Base-by-base conservation (phyloP, 2,329 filamentous ascomycete species). In the Fusarium pilosicola region DNA sequence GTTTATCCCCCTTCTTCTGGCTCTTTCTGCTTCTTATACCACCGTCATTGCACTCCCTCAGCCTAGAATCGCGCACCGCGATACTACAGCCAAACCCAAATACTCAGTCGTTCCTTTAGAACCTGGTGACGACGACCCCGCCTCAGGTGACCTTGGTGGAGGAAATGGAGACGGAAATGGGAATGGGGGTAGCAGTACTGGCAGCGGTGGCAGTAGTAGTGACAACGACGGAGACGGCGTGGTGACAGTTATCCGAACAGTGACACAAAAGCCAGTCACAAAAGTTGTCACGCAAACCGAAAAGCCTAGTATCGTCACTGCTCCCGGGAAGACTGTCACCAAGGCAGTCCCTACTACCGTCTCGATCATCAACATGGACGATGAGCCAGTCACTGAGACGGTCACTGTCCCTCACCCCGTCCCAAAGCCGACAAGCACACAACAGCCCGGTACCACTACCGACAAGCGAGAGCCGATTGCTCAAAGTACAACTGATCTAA, bases 91-190 rank as follows among this genome's bases (percentile, higher is more conserved):
- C n/a, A 79, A 78, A 55, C 82, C 82, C 5, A 76, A 77, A 28
- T 85, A 84, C 55, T 83, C 81, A 7, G 81, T 85, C 36, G 81
- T 85, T 10, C 81, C 82, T 20, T 71, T 84, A n/a, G 82, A 83
- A 56, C 82, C 82, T 6, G 76, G 74, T 22, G 71, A 80, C 11
- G 72, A 76, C 30, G 74, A 77, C 20, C 66, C 76, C 10, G 70
- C 63, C 14, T 58, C 52, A 44, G 76, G 65, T 39, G 75, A 71
- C 24, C 74, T 75, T 28, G 75, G 75, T 39, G 74, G 62, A 46
- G 73, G 69, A 61, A 70, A 75, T 66, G 65, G 73, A 28, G 24
- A 30, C 9, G 49, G 49, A 15, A 58, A 55, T n/a, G 70, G 60
- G 22, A 64, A 56, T 22, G 70, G 60, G 15, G 63, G 48, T n/a